Evolutionary conservation across 805 yeast genomes (phyloP), one percentile per base, ranked within the genome.

Genomic region (Lipomyces yamanashiensis): DNA sequence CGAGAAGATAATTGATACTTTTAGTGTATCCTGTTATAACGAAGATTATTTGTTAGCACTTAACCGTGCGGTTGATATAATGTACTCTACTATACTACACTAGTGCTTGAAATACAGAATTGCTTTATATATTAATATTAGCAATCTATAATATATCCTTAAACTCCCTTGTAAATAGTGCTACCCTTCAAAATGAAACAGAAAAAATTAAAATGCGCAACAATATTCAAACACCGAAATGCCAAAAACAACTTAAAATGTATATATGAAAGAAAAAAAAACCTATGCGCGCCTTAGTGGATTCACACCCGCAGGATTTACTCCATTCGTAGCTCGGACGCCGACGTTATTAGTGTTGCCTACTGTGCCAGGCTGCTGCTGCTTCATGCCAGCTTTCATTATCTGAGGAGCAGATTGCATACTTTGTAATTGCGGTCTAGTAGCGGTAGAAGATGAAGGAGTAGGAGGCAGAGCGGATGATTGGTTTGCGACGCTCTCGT

Each of bases 311-410:
- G 37, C 56, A 8, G 48, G 37, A 41, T 10, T 39, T 23, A 8
- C 36, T 4, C 56, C 56, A 41, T 53, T 53, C 39, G 56, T 53
- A 21, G 56, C 48, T 40, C 56, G 34, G 7, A 39, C 56, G 19
- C 39, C 56, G 17, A 21, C 37, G 13, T 34, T 15, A 23, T 53
- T 53, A n/a, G 21, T 17, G 13, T 10, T n/a, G 28, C 37, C 53
- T 13, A 15, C 37, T 3, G 19, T 34, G 28, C 28, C 28, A 28
- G 28, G 28, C 28, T 28, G 28, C 5, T 28, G 28, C 28, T 28
- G 28, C 28, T 28, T 28, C n/a, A 28, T 34, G 28, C 58, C 58
- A 39, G 13, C 39, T 17, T 19, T 55, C 21, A 44, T 19, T 12
- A 48, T 6, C 19, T 39, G 44, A 7, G 49, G 59, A 33, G 49